Conservation (phyloP, 805 yeast genomes). For the Scheffersomyces amazonensis region DNA sequence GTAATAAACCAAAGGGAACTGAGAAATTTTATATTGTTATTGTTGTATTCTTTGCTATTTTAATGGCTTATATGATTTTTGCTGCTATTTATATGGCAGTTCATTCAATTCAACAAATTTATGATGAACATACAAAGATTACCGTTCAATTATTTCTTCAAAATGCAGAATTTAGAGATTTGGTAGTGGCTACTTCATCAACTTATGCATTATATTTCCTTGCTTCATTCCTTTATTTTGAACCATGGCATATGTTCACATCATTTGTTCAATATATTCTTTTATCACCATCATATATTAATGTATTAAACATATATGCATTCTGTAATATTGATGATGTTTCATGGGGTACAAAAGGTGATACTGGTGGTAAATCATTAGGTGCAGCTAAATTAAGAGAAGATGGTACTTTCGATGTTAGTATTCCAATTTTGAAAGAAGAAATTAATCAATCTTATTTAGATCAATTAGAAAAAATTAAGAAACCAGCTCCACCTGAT, state of each 20-base stretch:
- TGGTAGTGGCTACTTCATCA: slow-evolving; percentile 56
- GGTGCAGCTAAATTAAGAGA: slow-evolving; percentile 53
- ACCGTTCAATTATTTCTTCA: slow-evolving; percentile 45
- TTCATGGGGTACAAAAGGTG: slow-evolving; percentile 76
- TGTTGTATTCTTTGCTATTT: slow-evolving; percentile 54
- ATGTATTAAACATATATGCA: slow-evolving; percentile 62
- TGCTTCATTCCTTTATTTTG: slow-evolving; percentile 57
- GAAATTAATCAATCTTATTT: slow-evolving; percentile 54
- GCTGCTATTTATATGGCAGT: slow-evolving; percentile 59
- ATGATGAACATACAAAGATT: slow-evolving; percentile 33
- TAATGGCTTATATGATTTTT: slow-evolving; percentile 57
- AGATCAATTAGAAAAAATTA: slow-evolving; percentile 51
- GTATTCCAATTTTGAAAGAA: slow-evolving; percentile 45
- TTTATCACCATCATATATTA: slow-evolving; percentile 51
- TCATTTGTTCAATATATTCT: slow-evolving; percentile 51
- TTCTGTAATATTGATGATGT: slow-evolving; percentile 71
- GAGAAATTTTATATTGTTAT: slow-evolving; percentile 51
- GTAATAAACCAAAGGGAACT: slow-evolving; percentile 64
- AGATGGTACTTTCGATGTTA: slow-evolving; percentile 57
- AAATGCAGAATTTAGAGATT: slow-evolving; percentile 43
- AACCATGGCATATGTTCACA: slow-evolving; percentile 66
- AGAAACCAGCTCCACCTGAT: slow-evolving; percentile 37
- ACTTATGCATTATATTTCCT: slow-evolving; percentile 61
- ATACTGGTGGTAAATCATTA: slow-evolving; percentile 54
- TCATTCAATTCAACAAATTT: slow-evolving; percentile 42